Evolutionary conservation across 768 basidiomycete species (phyloP), one percentile per base, ranked within the genome.

Genomic region (Floccularia luteovirens): DNA sequence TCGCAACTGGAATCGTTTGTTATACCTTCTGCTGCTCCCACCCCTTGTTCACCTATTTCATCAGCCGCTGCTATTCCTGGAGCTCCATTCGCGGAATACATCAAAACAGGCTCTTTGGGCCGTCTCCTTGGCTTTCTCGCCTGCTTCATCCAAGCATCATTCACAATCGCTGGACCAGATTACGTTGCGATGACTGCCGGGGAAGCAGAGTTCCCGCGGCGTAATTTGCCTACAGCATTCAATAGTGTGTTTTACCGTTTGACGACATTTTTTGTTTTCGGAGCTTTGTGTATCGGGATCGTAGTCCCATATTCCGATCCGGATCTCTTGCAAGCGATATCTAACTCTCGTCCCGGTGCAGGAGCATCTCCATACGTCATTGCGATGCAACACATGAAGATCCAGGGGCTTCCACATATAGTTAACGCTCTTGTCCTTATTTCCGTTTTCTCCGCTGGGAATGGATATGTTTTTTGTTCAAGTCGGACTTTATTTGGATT

Each of bases 301-400:
- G 71, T 90, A 32, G 79, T 91, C 19, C 83, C 84, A 1, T 87
- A 77, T 52, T 73, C 78, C 46, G 81, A 89, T 51, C 63, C 69
- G 1, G 50, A 66, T 33, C 65, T 89, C 22, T 61, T 79, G 25
- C 50, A 55, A 34, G 74, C 70, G 0, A 53, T 74, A 14, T 76
- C 75, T 1, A 70, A 74, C 36, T 85, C 87, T 1, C 60, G 58
- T 25, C 69, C 73, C 1, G 71, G 70, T 14, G 71, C 71, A 24
- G 77, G 79, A 2, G 63, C 82, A 20, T 86, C 83, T 5, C 89
- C 90, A 0, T 93, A 90, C 61, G 88, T 91, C 31, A 82, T 91
- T 44, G 88, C 87, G 12, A 87, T 92, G 70, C 62, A 64, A 40
- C 68, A 72, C 28, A 67, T 87, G 28, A 69, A 78, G 4, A 84